Base-by-base conservation (phyloP, 1,139 yeast species). In the Pneumocystis murina region DNA sequence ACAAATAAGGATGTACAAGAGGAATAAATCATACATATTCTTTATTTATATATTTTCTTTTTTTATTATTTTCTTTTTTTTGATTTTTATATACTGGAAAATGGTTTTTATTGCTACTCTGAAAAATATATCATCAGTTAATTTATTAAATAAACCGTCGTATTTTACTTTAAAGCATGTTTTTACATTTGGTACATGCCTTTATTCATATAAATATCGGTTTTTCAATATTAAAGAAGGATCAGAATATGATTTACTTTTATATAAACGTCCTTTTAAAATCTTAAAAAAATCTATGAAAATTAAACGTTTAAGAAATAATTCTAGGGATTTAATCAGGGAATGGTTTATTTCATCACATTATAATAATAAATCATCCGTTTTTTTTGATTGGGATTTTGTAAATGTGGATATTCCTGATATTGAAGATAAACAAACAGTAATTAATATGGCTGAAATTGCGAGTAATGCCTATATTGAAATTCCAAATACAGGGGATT, bases 381-480 rank as follows among this genome's bases (percentile, higher is more conserved):
- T 48, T 3, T 17, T 17, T 48, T 48, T 48, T 24, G 14, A 20
- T 7, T 48, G 55, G 55, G 30, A 20, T 24, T 14, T 3, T 12
- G 55, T n/a, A 20, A n/a, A 48, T 24, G 55, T 48, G 14, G 55
- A 48, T 24, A 24, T 86, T 0, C 98, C 98, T 0, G 83, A 92
- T 70, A 76, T 92, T 8, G 75, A 82, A 2, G 96, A 91, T 73
- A 80, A 80, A 64, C 83, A 82, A 57, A 87, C 97, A 0, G 73
- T 92, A 5, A 77, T 91, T 4, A 77, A 87, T 1, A 75, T 92
- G 60, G 98, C 97, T 0, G 76, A 86, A 64, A 86, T 92, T 82
- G 84, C 97, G 0, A 87, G 96, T 1, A 87, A 92, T 74, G 97
- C 98, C 1, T 92, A 92, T 71, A 96, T 89, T 1, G 80, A 81